A percentile compares a stretch with the other conserved stretches of the same genome.
Evolutionary conservation across 2,329 filamentous ascomycete genomes (phyloP).

Genomic region (Fusarium poae): DNA sequence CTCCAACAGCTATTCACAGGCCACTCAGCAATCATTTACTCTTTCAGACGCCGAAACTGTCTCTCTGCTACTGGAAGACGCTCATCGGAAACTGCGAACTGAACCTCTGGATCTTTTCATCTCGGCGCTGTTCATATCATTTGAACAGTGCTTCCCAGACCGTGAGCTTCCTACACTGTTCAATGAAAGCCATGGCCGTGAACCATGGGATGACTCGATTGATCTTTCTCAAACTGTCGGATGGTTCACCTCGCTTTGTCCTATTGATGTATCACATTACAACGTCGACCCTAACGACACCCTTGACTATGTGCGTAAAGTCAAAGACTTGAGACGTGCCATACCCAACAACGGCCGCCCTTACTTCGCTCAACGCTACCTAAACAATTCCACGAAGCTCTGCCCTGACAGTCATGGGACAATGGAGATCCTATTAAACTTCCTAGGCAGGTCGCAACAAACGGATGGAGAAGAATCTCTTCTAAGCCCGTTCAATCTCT

Average conservation of each 20-base stretch:
- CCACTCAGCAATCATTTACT: conserved; percentile 8
- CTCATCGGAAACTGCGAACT: conserved; percentile 52
- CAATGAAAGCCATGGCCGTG: conserved; percentile 59
- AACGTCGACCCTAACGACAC: background rate
- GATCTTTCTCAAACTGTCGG: conserved; percentile 58
- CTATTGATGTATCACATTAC: conserved; percentile 42
- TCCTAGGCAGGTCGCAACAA: conserved; percentile 27
- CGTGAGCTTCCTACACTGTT: conserved; percentile 55
- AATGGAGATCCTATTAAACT: conserved; percentile 36
- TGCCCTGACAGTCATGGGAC: conserved; percentile 3
- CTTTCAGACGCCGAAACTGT: conserved; percentile 5
- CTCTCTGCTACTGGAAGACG: conserved; percentile 38
- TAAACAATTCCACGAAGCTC: background rate
- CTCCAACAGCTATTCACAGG: conserved; percentile 28
- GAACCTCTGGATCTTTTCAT: conserved; percentile 57
- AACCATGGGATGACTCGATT: conserved; percentile 51
- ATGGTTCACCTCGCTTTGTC: conserved; percentile 61
- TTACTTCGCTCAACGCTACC: conserved; percentile 33
- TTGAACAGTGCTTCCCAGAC: conserved; percentile 52
- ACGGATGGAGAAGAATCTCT: background rate
- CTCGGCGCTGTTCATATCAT: conserved; percentile 53
- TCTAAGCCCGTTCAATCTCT: conserved; percentile 1
- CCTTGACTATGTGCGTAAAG: conserved; percentile 18
- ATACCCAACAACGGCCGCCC: conserved; percentile 27
- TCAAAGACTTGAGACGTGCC: conserved; percentile 29